Evolutionary conservation across 2,329 filamentous ascomycete genomes (phyloP).

Genomic region (Raffaelea arxii): DNA sequence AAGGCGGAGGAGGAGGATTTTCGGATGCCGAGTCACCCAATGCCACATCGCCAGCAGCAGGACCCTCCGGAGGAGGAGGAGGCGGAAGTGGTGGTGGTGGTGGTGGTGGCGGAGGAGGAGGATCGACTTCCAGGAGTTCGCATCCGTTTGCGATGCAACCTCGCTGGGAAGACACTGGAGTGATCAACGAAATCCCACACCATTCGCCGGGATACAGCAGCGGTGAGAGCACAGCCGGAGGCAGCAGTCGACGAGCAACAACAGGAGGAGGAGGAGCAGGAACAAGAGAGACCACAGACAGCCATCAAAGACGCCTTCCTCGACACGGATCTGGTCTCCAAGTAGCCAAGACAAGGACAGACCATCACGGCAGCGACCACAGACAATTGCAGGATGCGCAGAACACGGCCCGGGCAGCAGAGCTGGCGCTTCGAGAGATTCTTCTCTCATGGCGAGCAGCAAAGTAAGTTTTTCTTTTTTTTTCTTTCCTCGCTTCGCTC

Average conservation of each 20-base stretch:
- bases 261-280: too few relatives aligned
- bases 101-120: background rate
- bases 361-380: background rate
- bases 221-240: slow-evolving; percentile 17
- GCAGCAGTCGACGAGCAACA: background rate
- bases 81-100: too few relatives aligned
- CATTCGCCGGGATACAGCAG: slow-evolving; percentile 33
- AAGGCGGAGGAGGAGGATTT: background rate
- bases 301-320: too few relatives aligned
- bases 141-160: slow-evolving; percentile 47
- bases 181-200: slow-evolving; percentile 62
- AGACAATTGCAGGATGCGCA: slow-evolving; percentile 53
- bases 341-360: background rate
- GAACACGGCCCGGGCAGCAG: slow-evolving; percentile 74
- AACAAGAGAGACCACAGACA: too few relatives aligned
- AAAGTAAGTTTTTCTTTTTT: slow-evolving; percentile 44
- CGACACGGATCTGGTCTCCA: too few relatives aligned
- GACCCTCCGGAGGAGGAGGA: too few relatives aligned
- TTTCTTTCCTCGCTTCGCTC: background rate
- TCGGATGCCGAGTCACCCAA: slow-evolving; percentile 28
- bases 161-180: slow-evolving; percentile 67
- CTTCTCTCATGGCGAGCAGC: slow-evolving; percentile 74
- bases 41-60: slow-evolving; percentile 27
- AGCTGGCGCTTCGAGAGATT: slow-evolving; percentile 76
- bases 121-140: slow-evolving; percentile 35